Conservation (phyloP, 257 asterid species). For the Salvia rosmarinus region DNA sequence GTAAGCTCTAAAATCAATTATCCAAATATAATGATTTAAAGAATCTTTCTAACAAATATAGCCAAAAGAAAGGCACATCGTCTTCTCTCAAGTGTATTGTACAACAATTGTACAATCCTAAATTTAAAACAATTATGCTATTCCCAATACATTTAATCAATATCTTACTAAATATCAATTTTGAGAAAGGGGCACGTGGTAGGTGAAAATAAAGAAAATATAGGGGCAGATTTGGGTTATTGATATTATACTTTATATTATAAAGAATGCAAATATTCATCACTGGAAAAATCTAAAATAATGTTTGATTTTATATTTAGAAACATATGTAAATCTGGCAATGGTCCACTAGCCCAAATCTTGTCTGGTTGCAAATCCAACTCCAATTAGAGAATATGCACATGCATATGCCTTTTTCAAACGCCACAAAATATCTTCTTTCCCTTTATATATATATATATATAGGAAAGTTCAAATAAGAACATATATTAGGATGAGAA, state of each 20-base stretch:
- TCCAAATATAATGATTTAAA: neutral
- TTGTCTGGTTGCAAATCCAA: conserved; percentile 10
- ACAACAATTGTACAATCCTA: neutral
- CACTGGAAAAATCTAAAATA: neutral
- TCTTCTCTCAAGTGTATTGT: neutral
- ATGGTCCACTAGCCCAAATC: conserved; percentile 16
- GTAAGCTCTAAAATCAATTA: neutral
- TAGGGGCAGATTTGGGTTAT: conserved; percentile 12
- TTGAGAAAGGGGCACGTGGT: conserved; percentile 9
- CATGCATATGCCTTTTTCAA: conserved; percentile 32
- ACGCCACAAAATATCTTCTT: conserved; percentile 21
- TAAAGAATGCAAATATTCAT: neutral
- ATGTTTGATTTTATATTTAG: neutral
- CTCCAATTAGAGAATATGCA: conserved; percentile 29
- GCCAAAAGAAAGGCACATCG: neutral
- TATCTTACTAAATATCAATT: neutral
- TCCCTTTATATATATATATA: no score
- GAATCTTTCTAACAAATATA: neutral
- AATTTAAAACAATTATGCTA: neutral
- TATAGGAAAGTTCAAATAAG: no score
- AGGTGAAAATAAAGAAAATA: neutral
- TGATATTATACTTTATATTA: neutral
- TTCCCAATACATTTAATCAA: neutral
- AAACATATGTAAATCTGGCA: neutral
- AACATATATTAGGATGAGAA: no score